These are phyloP conservation scores for Rhinocladiella mackenziei DNA, from an alignment of 2,329 filamentous ascomycete genomes.

Conservation along the genomic window DNA sequence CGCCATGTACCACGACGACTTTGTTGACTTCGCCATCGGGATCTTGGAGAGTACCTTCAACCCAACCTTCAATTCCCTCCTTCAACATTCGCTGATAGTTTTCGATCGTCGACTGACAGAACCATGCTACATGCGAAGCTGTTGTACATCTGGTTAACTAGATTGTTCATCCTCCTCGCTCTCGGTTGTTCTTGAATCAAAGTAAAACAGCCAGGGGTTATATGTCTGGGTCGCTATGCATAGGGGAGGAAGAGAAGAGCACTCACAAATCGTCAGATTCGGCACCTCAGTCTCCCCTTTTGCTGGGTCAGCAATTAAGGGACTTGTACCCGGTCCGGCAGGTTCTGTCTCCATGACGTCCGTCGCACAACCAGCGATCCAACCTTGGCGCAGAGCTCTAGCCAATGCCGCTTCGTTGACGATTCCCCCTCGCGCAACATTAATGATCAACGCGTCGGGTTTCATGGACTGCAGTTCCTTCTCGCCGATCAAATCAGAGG, in stretches of 20 bases:
- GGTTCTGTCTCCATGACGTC: constrained; percentile 52
- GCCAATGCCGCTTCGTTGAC: constrained; percentile 50
- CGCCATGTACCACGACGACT: constrained; percentile 23
- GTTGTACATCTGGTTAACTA: too few relatives aligned
- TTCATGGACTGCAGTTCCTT: constrained; percentile 46
- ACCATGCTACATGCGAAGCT: constrained; percentile 53
- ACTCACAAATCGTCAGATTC: constrained; percentile 44
- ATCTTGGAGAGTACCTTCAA: constrained; percentile 20
- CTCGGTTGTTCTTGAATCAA: neutral
- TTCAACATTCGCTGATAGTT: constrained; percentile 46
- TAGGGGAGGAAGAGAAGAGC: neutral
- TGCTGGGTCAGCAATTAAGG: constrained; percentile 38
- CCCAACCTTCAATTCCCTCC: constrained; percentile 43
- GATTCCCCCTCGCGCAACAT: constrained; percentile 50
- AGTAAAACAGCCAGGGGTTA: neutral
- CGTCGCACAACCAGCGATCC: constrained; percentile 48
- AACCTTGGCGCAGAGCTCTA: constrained; percentile 42
- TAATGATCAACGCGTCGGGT: constrained; percentile 45
- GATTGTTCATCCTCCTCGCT: neutral
- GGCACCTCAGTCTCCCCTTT: constrained; percentile 41
- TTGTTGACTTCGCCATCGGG: constrained; percentile 12
- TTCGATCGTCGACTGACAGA: constrained; percentile 45
- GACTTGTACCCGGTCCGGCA: constrained; percentile 41
- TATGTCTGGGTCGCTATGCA: too few relatives aligned
- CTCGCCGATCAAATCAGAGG: constrained; percentile 35